A percentile compares a stretch with the other conserved stretches of the same genome.
These are phyloP conservation scores for Yarrowia deformans DNA, from an alignment of 805 yeast species.

Conservation along the genomic window DNA sequence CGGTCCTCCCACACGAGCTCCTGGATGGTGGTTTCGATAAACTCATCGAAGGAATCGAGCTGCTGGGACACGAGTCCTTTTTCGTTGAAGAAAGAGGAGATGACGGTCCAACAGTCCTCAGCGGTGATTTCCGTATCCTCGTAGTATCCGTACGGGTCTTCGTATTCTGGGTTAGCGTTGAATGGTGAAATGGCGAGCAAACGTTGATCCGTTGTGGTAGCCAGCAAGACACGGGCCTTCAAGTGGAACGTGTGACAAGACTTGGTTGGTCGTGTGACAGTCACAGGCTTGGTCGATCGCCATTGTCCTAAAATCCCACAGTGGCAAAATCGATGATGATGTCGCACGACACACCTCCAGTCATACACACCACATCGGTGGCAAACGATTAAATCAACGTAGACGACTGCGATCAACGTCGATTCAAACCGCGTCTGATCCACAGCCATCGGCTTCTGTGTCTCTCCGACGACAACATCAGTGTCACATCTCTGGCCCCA, in stretches of 20 bases:
- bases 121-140: slow-evolving; percentile 81
- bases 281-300: too few species aligned
- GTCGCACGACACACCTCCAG: too few species aligned
- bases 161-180: slow-evolving; percentile 35
- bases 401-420: too few species aligned
- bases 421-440: too few species aligned
- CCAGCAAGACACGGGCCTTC: too few species aligned
- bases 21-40: slow-evolving; percentile 94
- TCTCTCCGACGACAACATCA: neutral
- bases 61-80: slow-evolving; percentile 98
- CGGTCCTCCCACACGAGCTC: slow-evolving; percentile 96
- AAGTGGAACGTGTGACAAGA: too few species aligned
- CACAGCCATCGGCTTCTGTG: neutral
- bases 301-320: too few species aligned
- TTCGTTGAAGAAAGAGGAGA: slow-evolving; percentile 92
- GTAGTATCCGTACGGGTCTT: slow-evolving; percentile 76
- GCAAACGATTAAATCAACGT: neutral
- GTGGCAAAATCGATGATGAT: too few species aligned
- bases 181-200: too few species aligned
- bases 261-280: too few species aligned
- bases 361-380: neutral
- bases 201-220: too few species aligned
- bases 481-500: too few species aligned
- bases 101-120: slow-evolving; percentile 99
- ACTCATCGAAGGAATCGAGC: slow-evolving; percentile 97